These are phyloP conservation scores for Aspergillus ochraceoroseus DNA, from an alignment of 2,329 filamentous ascomycete species.

Conservation along the genomic window DNA sequence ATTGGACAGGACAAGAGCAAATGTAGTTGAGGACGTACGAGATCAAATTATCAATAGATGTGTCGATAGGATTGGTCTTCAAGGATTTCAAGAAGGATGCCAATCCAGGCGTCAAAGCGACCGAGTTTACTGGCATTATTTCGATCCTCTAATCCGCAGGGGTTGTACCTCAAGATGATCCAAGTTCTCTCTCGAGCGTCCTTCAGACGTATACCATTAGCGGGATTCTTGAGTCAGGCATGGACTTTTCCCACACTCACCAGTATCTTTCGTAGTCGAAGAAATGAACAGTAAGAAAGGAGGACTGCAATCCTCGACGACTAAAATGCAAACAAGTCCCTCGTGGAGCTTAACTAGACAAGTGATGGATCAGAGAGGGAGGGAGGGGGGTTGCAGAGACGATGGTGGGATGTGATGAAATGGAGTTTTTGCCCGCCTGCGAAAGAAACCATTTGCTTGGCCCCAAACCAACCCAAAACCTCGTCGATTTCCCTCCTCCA, in stretches of 20 bases:
- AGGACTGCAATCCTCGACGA: too few species aligned
- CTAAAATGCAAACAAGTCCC: neutral
- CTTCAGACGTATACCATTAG: slow-evolving; percentile 2
- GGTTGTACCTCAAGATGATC: too few species aligned
- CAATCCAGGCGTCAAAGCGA: slow-evolving; percentile 65
- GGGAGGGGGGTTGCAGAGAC: slow-evolving; percentile 9
- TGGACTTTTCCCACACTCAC: slow-evolving; percentile 1
- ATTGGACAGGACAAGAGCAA: slow-evolving; percentile 3
- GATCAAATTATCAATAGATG: slow-evolving; percentile 76
- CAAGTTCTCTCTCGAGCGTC: neutral
- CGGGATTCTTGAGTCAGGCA: slow-evolving; percentile 9
- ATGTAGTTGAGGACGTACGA: slow-evolving; percentile 55
- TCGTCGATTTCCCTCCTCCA: slow-evolving; percentile 10
- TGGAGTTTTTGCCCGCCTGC: slow-evolving; percentile 22
- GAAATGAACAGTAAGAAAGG: too few species aligned
- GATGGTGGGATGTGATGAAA: slow-evolving; percentile 19
- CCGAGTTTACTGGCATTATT: slow-evolving; percentile 55
- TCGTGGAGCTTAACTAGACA: slow-evolving; percentile 1
- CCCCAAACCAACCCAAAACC: slow-evolving; percentile 4
- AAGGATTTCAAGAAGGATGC: slow-evolving; percentile 74
- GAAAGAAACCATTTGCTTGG: slow-evolving; percentile 9
- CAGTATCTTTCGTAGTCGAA: too few species aligned
- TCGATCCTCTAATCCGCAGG: too few species aligned
- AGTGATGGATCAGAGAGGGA: slow-evolving; percentile 7
- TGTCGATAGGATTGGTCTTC: slow-evolving; percentile 69